Evolutionary conservation across 495 filamentous ascomycete genomes (phyloP), one percentile per base, ranked within the genome.

Genomic region (Penicillium odoratum): DNA sequence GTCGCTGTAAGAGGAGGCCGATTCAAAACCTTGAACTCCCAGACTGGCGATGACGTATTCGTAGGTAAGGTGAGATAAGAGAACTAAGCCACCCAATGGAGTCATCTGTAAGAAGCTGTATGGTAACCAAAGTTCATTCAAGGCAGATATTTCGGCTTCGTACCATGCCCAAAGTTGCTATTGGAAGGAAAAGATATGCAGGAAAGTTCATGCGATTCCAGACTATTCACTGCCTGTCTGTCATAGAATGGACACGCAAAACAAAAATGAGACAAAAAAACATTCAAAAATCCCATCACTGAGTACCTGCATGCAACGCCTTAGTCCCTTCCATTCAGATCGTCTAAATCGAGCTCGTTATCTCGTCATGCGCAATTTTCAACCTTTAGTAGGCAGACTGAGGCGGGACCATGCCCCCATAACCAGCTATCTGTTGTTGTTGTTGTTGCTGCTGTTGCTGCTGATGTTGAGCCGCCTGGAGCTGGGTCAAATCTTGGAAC

Each of bases 401-500:
- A 33, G 72, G 67, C 8, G 74, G 68, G 49, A 72, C 66, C 69
- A 77, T 76, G 11, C 74, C 73, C 43, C 75, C 75, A 62, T 78
- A 76, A 8, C 74, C 74, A 16, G 72, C 59, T 69, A 77, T 73
- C 63, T 76, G 70, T 49, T 74, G 71, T 48, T 75, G 73, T 51
- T 76, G 71, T 53, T 74, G 71, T 47, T 74, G 73, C 61, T 77
- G 72, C 55, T 75, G 73, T 38, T 76, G 69, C 44, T 75, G 73
- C 61, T 70, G 76, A 55, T 77, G 80, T 64, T 82, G 71, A 57
- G 83, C 79, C 30, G 76, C 71, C 57, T 81, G 78, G 52, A 82
- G 49, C 51, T 78, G 77, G 6, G 79, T 72, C 38, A 88, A 69
- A 68, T 88, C 87, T 58, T 81, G 74, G 74, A 98, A 98, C 94